A percentile compares a stretch with the other conserved stretches of the same genome.
phyloP scores from a whole-genome alignment of 73 alveolate genomes.

The Breviolum minutum region DNA sequence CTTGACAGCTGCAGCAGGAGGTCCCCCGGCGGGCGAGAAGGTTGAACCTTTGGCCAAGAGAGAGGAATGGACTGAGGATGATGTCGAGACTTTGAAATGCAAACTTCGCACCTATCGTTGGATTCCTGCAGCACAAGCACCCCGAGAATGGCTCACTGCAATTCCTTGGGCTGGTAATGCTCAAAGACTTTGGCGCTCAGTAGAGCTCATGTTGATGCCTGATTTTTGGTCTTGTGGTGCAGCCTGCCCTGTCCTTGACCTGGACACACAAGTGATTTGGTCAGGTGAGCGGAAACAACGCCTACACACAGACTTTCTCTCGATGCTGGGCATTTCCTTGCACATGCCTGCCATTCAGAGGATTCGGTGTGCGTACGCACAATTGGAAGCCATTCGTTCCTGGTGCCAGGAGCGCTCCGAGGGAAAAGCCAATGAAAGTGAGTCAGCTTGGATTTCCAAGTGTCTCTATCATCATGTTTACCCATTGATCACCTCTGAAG shows the following conservation, averaged over 20 bases:
- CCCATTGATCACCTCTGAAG: slow-evolving; percentile 27
- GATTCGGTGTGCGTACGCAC: slow-evolving; percentile 63
- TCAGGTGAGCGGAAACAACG: slow-evolving; percentile 70
- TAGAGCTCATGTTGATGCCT: slow-evolving; percentile 42
- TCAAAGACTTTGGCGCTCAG: slow-evolving; percentile 60
- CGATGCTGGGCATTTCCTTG: slow-evolving; percentile 33
- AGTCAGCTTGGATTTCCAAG: slow-evolving; percentile 66
- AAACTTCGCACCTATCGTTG: slow-evolving; percentile 55
- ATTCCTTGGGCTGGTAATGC: slow-evolving; percentile 46
- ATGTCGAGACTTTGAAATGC: slow-evolving; percentile 73
- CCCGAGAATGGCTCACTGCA: slow-evolving; percentile 62
- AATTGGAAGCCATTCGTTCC: slow-evolving; percentile 21
- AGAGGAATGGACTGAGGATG: slow-evolving; percentile 72
- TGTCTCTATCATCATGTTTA: slow-evolving; percentile 71
- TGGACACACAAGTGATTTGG: slow-evolving; percentile 48
- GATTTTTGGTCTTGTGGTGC: slow-evolving; percentile 90
- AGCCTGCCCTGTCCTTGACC: slow-evolving; percentile 44
- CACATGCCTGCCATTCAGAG: slow-evolving; percentile 40
- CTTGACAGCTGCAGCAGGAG: slow-evolving; percentile 18
- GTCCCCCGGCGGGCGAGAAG: background rate
- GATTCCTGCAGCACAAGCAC: slow-evolving; percentile 87
- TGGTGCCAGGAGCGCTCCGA: slow-evolving; percentile 43
- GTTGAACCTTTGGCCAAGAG: slow-evolving; percentile 42
- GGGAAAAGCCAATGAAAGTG: slow-evolving; percentile 23
- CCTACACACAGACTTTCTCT: slow-evolving; percentile 7